These are phyloP conservation scores for Paracorniculantispora psalliotae DNA, from an alignment of 2,329 filamentous ascomycete genomes.

Conservation along the genomic window DNA sequence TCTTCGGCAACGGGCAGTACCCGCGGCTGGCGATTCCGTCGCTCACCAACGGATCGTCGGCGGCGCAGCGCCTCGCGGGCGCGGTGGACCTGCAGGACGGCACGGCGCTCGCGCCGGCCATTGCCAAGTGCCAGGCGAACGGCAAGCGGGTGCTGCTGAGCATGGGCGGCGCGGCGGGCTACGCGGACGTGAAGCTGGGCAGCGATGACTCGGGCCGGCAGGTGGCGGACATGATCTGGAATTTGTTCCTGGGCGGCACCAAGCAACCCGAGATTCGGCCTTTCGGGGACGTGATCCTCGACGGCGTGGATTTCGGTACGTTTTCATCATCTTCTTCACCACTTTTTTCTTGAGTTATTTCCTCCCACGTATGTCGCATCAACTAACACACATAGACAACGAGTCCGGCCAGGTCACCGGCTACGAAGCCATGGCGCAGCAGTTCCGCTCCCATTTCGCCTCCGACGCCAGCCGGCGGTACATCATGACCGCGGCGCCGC, in stretches of 20 bases:
- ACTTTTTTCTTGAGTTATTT: too few species aligned
- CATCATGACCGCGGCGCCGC: constrained; percentile 58
- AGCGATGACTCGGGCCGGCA: constrained; percentile 40
- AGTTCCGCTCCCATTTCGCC: constrained; percentile 50
- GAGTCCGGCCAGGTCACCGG: constrained; percentile 58
- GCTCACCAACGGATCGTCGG: background rate
- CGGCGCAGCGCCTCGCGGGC: constrained; percentile 16
- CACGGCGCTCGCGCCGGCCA: constrained; percentile 22
- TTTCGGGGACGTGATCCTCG: constrained; percentile 60
- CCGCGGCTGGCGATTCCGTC: constrained; percentile 2
- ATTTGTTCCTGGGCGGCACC: constrained; percentile 52
- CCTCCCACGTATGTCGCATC: too few species aligned
- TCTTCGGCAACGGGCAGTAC: constrained; percentile 15
- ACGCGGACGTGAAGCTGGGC: constrained; percentile 56
- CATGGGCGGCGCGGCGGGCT: constrained; percentile 63
- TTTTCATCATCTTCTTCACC: too few species aligned
- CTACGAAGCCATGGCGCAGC: constrained; percentile 56
- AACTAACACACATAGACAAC: constrained; percentile 13
- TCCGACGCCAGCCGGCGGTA: constrained; percentile 42
- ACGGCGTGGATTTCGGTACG: constrained; percentile 62
- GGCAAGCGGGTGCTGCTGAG: constrained; percentile 67
- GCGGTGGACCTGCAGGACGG: constrained; percentile 20
- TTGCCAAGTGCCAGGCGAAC: constrained; percentile 54
- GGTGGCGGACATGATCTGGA: constrained; percentile 60
- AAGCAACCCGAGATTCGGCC: constrained; percentile 51